Percentiles rank a stretch among this genome's conserved stretches.
phyloP scores from a whole-genome alignment of 176 grass and related monocot genomes.

The Musa troglodytarum region DNA sequence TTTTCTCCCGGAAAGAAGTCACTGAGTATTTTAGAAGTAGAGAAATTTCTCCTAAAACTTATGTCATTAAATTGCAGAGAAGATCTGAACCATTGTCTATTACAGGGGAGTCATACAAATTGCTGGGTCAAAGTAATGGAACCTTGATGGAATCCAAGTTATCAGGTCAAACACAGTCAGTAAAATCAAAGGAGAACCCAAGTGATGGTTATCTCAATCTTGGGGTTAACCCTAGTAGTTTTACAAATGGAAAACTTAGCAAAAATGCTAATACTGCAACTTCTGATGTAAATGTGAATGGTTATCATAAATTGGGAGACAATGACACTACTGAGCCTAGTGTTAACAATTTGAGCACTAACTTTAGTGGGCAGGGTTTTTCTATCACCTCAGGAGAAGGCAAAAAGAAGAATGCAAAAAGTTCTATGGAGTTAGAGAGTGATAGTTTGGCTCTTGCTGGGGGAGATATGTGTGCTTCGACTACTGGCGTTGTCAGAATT shows the following conservation, averaged over 20 bases:
- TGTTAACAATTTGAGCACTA: slow-evolving; percentile 11
- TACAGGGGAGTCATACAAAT: slow-evolving; percentile 33
- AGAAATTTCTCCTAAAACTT: slow-evolving; percentile 61
- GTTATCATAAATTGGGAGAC: slow-evolving; percentile 7
- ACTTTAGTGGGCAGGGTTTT: slow-evolving; percentile 26
- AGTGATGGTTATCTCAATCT: slow-evolving; percentile 41
- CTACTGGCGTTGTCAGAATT: slow-evolving; percentile 81
- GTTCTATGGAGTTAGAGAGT: slow-evolving; percentile 19
- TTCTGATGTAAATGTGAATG: slow-evolving; percentile 23
- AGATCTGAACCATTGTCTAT: slow-evolving; percentile 23
- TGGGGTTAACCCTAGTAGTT: slow-evolving; percentile 38
- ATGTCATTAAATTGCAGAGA: slow-evolving; percentile 42
- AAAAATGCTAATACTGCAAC: slow-evolving; percentile 38
- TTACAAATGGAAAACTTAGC: slow-evolving; percentile 39
- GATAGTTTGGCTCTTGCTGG: slow-evolving; percentile 35
- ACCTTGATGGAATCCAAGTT: slow-evolving; percentile 23
- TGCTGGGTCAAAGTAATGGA: slow-evolving; percentile 25
- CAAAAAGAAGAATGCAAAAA: slow-evolving; percentile 29
- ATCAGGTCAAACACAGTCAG: slow-evolving; percentile 23
- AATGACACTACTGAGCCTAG: slow-evolving; percentile 16
- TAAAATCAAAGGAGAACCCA: slow-evolving; percentile 35
- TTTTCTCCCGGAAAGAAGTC: slow-evolving; percentile 89
- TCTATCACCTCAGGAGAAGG: slow-evolving; percentile 29
- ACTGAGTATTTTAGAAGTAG: slow-evolving; percentile 68
- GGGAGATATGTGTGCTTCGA: slow-evolving; percentile 68